phyloP scores from a whole-genome alignment of 331 rosid species.

The Saraca asoca region DNA sequence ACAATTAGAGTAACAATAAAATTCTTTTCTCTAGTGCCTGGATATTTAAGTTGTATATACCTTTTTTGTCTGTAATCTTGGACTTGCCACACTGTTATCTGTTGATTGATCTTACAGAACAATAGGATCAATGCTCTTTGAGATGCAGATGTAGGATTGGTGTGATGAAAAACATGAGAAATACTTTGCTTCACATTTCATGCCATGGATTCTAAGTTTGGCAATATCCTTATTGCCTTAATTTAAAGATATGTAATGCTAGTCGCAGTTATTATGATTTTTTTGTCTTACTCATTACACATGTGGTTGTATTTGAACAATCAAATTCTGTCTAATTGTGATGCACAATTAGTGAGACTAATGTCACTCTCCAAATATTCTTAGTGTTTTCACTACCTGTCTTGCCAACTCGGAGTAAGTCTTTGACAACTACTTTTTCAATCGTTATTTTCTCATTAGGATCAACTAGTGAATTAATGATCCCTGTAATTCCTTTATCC shows the following conservation, averaged over 20 bases:
- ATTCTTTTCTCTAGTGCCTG: slow-evolving; percentile 4
- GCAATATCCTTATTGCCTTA: too few relatives aligned
- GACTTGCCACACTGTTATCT: not conserved
- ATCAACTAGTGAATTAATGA: slow-evolving; percentile 61
- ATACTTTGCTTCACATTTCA: too few relatives aligned
- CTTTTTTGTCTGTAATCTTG: not conserved
- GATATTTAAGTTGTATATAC: not conserved
- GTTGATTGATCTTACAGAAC: too few relatives aligned
- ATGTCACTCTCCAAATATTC: slow-evolving; percentile 69
- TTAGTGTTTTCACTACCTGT: slow-evolving; percentile 75
- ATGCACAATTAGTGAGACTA: slow-evolving; percentile 60
- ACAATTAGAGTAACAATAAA: slow-evolving; percentile 4
- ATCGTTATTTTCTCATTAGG: slow-evolving; percentile 67
- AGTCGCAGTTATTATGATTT: too few relatives aligned
- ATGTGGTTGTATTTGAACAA: too few relatives aligned
- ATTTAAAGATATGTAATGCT: too few relatives aligned
- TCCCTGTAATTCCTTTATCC: slow-evolving; percentile 57
- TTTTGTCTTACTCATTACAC: too few relatives aligned
- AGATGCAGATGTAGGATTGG: too few relatives aligned
- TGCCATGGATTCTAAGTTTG: too few relatives aligned
- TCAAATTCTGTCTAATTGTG: too few relatives aligned
- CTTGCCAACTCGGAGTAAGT: slow-evolving; percentile 78
- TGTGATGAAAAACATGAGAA: too few relatives aligned
- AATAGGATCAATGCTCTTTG: too few relatives aligned
- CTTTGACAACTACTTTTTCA: slow-evolving; percentile 79